Base-by-base conservation (phyloP, 176 grass and related monocot genomes). In the Ensete ventricosum region DNA sequence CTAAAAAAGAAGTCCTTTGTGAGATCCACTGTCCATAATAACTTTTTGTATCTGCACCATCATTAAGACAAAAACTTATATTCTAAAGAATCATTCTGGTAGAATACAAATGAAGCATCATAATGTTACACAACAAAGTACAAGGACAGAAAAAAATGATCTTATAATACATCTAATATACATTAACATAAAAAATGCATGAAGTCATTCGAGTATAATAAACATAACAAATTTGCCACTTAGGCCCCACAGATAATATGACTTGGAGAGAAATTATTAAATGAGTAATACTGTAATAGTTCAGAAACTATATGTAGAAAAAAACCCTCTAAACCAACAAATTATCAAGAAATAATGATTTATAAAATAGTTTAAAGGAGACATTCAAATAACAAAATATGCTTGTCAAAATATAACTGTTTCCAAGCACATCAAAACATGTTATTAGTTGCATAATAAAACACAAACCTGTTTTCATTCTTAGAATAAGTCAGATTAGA, bases 1-100 rank as follows among this genome's bases (percentile, higher is more conserved):
- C 90, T 90, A 67, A 90, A 98, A 79, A 93, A 98, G 80, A 93
- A 98, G 75, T 93, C 94, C 72, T 98, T 98, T 67, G 84, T 98
- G 57, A 98, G 82, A 78, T 98, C 88, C 73, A 98, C 82, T 72
- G 90, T 76, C 73, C 72, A 82, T 69, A 93, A 85, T 58, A 98
- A 87, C 77, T 86, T 98, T 84, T 82, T 93, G 82, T 98, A 98
- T 75, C 88, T 89, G 85, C 80, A 82, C 7, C 73, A 60, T 84
- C 80, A 74, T 54, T 78, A 26, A 84, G 73, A 70, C 48, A 69
- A 65, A 29, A 53, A 66, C 3, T 26, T 17, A 52, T 14, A 52
- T 62, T 17, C 20, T 26, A 67, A 43, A 8, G 12, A 26, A 14
- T 17, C 14, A 22, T 52, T 20, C 51, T 21, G 34, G 5, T 52